Evolutionary conservation across 2,329 filamentous ascomycete genomes (phyloP), one percentile per base, ranked within the genome.

Genomic region (Herpomyces periplanetae): DNA sequence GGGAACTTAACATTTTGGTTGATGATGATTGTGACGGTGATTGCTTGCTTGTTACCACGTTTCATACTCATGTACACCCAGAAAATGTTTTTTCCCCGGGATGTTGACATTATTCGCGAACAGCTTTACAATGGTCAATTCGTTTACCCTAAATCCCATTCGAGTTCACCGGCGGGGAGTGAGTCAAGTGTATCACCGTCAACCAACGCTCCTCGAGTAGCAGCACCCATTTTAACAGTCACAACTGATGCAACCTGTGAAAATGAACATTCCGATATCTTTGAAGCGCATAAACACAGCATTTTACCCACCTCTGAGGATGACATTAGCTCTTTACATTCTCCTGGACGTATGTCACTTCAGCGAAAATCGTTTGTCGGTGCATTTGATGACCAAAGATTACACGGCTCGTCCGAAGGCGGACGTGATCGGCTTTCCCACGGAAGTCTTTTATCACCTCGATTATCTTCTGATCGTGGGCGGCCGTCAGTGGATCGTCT

Each of bases 31-130:
- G 43, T 88, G 21, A 69, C 66, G 2, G 55, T 71, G 1, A 49
- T 69, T 26, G 52, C 85, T 21, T 75, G 66, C 37, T 43, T 96
- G 19, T 56, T 85, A 23, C 80, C 80, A 5, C 60, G 80, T 11
- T 87, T 91, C 36, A 51, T 55, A 18, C 49, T 65, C 42, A 96
- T 96, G 42, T 47, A 60, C 13, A 41, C 80, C 19, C 80, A 91
- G 38, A 96, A 96, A 41, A 64, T 87, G 21, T 91, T 71, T 41
- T 66, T 63, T 37, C 80, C 80, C 3, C 61, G 63, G 28, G 80
- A 96, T 31, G 60, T 88, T 23, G 80, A 96, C 35, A 85, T 96
- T 27, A 59, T 96, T 31, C 68, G 80, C 18, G 80, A 96, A 38
- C 71, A 91, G 42, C 57, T 84, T 24, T 54, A 54, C 11, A 48